Evolutionary conservation across 2,329 filamentous ascomycete species (phyloP).

Genomic region (Aquanectria penicillioides): DNA sequence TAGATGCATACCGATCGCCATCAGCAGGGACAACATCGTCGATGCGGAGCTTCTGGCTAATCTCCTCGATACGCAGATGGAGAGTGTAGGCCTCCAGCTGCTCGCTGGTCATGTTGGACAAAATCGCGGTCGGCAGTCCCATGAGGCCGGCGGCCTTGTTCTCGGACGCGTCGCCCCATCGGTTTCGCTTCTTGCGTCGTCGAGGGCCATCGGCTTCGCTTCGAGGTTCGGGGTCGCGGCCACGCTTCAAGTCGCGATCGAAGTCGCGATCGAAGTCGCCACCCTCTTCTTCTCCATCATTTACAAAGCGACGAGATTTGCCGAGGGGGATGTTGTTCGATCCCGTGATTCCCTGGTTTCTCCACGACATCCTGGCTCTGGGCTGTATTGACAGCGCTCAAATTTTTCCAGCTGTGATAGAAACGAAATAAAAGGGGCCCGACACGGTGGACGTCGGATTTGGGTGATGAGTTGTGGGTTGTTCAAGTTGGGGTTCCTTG

Average conservation of each 20-base stretch:
- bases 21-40: slow-evolving; percentile 98
- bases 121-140: slow-evolving; percentile 95
- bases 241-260: slow-evolving; percentile 77
- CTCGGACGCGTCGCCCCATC: slow-evolving; percentile 96
- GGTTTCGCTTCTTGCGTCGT: slow-evolving; percentile 97
- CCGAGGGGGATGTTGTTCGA: slow-evolving; percentile 98
- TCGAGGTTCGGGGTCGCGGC: slow-evolving; percentile 87
- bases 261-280: slow-evolving; percentile 41
- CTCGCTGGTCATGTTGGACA: slow-evolving; percentile 97
- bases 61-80: slow-evolving; percentile 97
- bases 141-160: slow-evolving; percentile 99
- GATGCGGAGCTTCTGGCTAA: slow-evolving; percentile 98
- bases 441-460: neutral
- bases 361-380: slow-evolving; percentile 68
- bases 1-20: slow-evolving; percentile 81
- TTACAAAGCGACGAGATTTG: slow-evolving; percentile 82
- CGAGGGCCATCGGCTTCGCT: slow-evolving; percentile 78
- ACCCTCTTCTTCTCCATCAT: slow-evolving; percentile 57
- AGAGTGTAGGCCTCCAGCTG: slow-evolving; percentile 97
- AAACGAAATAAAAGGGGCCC: slow-evolving; percentile 10
- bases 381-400: neutral
- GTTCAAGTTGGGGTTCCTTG: slow-evolving; percentile 14
- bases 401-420: slow-evolving; percentile 15
- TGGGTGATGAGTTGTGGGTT: slow-evolving; percentile 1
- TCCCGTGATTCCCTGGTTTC: slow-evolving; percentile 87